Evolutionary conservation across 2,329 filamentous ascomycete species (phyloP), one percentile per base, ranked within the genome.

Genomic region (Claviceps fusiformis): DNA sequence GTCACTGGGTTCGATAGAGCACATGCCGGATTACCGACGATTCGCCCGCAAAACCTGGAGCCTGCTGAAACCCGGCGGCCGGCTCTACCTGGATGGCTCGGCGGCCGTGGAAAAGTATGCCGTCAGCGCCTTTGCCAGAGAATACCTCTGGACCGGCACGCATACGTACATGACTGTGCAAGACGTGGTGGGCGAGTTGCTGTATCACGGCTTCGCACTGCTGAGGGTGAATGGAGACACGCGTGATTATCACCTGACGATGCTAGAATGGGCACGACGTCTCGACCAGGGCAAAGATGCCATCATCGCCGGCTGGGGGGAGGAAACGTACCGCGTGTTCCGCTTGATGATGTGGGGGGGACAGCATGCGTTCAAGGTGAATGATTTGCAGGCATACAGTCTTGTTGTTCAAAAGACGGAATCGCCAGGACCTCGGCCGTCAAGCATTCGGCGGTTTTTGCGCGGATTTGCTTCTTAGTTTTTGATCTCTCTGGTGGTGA

Each of bases 271-370:
- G 53, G 53, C 53, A 27, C 50, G 44, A 31, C 46, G 53, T 19
- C 53, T 55, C 3, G 53, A 55, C 10, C 19, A 17, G 33, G 35
- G 47, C 5, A 50, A 19, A n/a, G 53, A 55, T 3, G 49, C 39
- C 43, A 27, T 55, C 27, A 51, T 55, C 17, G 53, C 53, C 33
- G 53, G 53, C 15, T 55, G 53, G 53, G 53, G 47, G 4, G 53
- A 54, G 45, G 47, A 55, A 43, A 55, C 47, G 31, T 55, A 51
- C 37, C 47, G 49, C 29, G 37, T 54, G 19, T 51, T 55, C 29
- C 53, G 53, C n/a, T 27, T 55, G n/a, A 41, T 55, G 24, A 9
- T 55, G 49, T 51, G 53, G 53, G 53, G 52, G 15, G 41, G 53
- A 3, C 39, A 55, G 43, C 47, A 55, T 41, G 47, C 53, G 17